Evolutionary conservation across 305 asterid genomes (phyloP).

Genomic region (Rubia balearica): DNA sequence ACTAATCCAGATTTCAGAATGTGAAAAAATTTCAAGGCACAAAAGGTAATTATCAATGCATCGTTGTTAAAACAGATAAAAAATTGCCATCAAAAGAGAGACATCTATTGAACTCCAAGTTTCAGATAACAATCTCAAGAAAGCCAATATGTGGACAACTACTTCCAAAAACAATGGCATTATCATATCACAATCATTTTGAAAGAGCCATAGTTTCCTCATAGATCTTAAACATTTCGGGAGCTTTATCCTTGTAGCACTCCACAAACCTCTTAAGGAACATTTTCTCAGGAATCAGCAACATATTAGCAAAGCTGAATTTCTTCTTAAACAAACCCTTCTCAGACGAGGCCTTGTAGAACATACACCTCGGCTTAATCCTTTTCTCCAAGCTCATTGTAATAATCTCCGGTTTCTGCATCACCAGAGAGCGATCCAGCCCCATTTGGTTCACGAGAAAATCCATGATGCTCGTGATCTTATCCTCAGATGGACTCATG

Average conservation of each 20-base stretch:
- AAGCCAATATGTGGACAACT: conserved; percentile 11
- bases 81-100: too few species aligned
- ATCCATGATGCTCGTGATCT: conserved; percentile 22
- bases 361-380: conserved; percentile 31
- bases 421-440: conserved; percentile 16
- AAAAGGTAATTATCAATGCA: background rate
- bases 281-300: conserved; percentile 13
- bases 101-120: background rate
- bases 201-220: background rate
- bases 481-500: conserved; percentile 24
- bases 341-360: conserved; percentile 9
- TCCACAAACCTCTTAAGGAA: background rate
- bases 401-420: conserved; percentile 16
- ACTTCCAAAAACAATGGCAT: background rate
- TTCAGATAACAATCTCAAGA: conserved; percentile 3
- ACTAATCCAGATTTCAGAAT: background rate
- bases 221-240: conserved; percentile 2
- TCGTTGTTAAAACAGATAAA: too few species aligned
- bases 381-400: conserved; percentile 28
- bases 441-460: conserved; percentile 30
- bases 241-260: background rate
- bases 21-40: background rate
- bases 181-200: background rate
- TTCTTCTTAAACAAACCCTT: conserved; percentile 23
- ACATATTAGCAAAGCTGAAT: conserved; percentile 7